A percentile compares a stretch with the other conserved stretches of the same genome.
These are phyloP conservation scores for Ilex asprella DNA, from an alignment of 257 asterid genomes.

Conservation along the genomic window DNA sequence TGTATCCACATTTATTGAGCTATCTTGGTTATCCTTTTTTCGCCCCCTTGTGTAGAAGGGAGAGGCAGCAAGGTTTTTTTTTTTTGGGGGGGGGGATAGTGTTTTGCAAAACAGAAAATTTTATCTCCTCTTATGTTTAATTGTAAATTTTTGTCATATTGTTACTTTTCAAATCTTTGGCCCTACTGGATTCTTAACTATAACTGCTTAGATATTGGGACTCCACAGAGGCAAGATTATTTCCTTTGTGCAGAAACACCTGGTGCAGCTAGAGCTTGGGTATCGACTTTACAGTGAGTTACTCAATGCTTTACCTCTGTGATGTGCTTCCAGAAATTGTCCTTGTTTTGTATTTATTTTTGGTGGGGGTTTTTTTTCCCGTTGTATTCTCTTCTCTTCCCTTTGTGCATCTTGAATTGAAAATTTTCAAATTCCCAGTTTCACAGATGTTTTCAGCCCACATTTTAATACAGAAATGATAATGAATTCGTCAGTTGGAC, in stretches of 20 bases:
- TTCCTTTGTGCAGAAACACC: constrained; percentile 98
- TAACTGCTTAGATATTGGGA: constrained; percentile 71
- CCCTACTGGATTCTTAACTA: constrained; percentile 39
- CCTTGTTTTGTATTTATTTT: not conserved
- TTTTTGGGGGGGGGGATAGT: not conserved
- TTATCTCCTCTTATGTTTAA: not conserved
- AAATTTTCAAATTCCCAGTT: no score
- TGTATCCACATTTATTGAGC: constrained; percentile 61
- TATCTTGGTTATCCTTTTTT: not conserved
- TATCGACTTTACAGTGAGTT: constrained; percentile 92
- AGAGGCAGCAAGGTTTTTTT: not conserved
- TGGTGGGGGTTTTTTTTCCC: not conserved
- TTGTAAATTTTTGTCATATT: not conserved
- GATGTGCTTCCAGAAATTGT: constrained; percentile 9
- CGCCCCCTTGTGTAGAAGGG: not conserved
- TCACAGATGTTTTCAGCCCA: no score
- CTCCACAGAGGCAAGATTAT: constrained; percentile 87
- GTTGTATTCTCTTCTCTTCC: no score
- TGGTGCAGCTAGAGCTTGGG: constrained; percentile 96
- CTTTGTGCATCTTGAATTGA: no score
- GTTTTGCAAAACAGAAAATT: not conserved
- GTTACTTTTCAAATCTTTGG: constrained; percentile 6
- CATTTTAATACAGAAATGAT: no score
- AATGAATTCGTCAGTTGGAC: no score
- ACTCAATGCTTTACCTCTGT: constrained; percentile 17